Base-by-base conservation (phyloP, 1,139 yeast species). In the Kluyveromyces sp. region DNA sequence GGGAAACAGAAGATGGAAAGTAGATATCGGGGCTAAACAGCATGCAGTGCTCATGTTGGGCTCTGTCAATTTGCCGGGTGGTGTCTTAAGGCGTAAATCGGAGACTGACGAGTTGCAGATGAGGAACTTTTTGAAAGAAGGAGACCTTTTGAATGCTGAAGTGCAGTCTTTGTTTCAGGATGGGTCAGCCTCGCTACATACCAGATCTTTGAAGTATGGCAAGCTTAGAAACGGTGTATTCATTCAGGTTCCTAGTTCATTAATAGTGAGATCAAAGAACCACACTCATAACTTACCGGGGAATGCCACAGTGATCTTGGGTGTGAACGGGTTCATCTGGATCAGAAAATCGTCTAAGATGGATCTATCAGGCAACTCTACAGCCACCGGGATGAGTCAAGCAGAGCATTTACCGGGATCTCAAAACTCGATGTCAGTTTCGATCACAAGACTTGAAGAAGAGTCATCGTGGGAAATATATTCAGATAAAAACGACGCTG, bases 261-360 rank as follows among this genome's bases (percentile, higher is more conserved):
- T 92, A 49, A 75, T 94, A 41, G 76, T 89, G 39, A 78, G 95
- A 60, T 79, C 94, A 12, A 84, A 89, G 58, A 83, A 86, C 54
- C 97, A 92, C 63, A 75, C 89, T 22, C 86, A 85, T 64, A 78
- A 79, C 48, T 71, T 94, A 18, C 96, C 96, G 0, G 97, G 96
- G 12, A 87, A 84, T 55, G 89, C 92, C 18, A 88, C 92, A 54
- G 75, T 84, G 33, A 87, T 92, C 42, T 68, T 94, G 37, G 98
- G 99, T 20, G 94, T 89, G 11, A 94, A 94, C 63, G 98, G 99
- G 3, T 92, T 77, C 59, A 75, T 92, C 44, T 94, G 98, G 98
- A 68, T 94, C 41, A 79, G 86, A 58, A 87, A 87, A 60, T 82
- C 95, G 2, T 66, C 73, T 2, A 67, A 65, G 15, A 63, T 49